Evolutionary conservation across 805 yeast species (phyloP).

Genomic region (Cyberlindnera galapagoensis): DNA sequence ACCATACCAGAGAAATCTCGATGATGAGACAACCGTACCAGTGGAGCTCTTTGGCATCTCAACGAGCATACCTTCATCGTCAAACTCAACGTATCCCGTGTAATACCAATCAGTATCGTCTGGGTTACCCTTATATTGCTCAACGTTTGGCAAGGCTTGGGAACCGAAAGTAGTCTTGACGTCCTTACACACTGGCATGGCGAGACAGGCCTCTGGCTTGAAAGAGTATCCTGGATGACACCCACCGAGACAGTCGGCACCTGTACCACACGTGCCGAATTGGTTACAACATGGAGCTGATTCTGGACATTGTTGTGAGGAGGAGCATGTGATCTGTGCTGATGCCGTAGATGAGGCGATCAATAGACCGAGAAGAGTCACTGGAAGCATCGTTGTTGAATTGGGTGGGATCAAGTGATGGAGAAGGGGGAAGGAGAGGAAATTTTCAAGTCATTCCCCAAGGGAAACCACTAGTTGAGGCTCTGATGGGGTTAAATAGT

Average conservation of each 20-base stretch:
- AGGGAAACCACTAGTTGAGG: too few species aligned
- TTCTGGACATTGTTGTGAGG: conserved; percentile 61
- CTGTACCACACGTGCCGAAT: conserved; percentile 75
- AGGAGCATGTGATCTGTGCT: conserved; percentile 37
- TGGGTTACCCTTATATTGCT: conserved; percentile 57
- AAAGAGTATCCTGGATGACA: conserved; percentile 59
- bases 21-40: conserved; percentile 78
- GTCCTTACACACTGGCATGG: conserved; percentile 69
- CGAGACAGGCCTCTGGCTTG: conserved; percentile 63
- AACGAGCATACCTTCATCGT: conserved; percentile 55
- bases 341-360: conserved; percentile 5
- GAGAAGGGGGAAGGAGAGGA: too few species aligned
- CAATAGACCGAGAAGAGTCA: conserved; percentile 7
- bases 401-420: too few species aligned
- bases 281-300: conserved; percentile 77
- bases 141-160: conserved; percentile 21
- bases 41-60: conserved; percentile 72
- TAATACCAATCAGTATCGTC: conserved; percentile 62
- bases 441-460: too few species aligned
- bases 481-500: too few species aligned
- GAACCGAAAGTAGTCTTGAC: conserved; percentile 36
- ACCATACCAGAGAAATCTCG: conserved; percentile 85
- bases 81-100: conserved; percentile 46
- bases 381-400: conserved; percentile 6
- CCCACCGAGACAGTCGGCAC: conserved; percentile 75